Base-by-base conservation (phyloP, 352 stramenopile genomes). In the Phytophthora nicotianae region DNA sequence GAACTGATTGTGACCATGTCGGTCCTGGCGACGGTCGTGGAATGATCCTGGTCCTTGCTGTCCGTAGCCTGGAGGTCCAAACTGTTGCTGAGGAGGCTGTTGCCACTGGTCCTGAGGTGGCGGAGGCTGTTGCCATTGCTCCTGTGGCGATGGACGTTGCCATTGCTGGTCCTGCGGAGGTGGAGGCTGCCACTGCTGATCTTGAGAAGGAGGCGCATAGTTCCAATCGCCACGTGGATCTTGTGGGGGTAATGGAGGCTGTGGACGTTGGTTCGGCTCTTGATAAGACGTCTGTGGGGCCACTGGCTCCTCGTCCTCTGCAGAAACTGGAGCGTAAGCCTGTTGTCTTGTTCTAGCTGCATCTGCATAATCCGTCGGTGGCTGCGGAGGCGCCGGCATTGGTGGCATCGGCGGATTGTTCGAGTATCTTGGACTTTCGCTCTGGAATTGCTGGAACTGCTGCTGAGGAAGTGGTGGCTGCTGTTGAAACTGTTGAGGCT, bases 291-390 rank as follows among this genome's bases (percentile, higher is more conserved):
- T 14, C 9, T 56, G 33, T 5, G 27, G 58, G 10, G 55, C 21
- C 21, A 65, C 42, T 7, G 45, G 16, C 5, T 37, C 29, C 2
- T 73, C 49, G 3, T 53, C 42, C 14, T 58, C 50, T 6, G 50
- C 46, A 23, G 45, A 21, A 23, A 79, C 55, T 55, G 76, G 74
- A 2, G 65, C 62, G 26, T 81, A 83, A 23, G 71, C 71, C 37
- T 75, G 68, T 46, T 82, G 68, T 57, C 75, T 72, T 5, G 61
- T 53, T n/a, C 65, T 66, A 33, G 66, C 37, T 43, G 75, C 73
- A 35, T 74, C 62, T 48, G 67, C 71, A 41, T 72, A 85, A 48
- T 70, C 58, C 8, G 57, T 45, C 32, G 58, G 20, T 11, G 61
- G 51, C 20, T 57, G 60, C 13, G 55, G 26, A 24, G 50, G 40